phyloP scores from a whole-genome alignment of 2,329 filamentous ascomycete genomes.

The Trichoderma hamatum region DNA sequence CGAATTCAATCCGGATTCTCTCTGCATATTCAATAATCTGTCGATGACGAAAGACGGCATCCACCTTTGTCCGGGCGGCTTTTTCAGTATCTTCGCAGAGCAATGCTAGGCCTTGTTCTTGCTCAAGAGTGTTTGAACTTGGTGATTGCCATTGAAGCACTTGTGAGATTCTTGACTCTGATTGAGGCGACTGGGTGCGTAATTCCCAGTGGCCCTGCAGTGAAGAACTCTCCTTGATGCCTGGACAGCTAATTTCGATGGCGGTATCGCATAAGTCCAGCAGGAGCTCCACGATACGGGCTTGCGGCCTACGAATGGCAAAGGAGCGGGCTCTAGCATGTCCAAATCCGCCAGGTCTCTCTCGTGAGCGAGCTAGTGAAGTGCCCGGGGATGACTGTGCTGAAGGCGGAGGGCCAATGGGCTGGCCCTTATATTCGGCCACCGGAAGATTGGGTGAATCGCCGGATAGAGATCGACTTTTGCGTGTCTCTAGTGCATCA shows the following conservation, averaged over 20 bases:
- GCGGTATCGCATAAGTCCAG: constrained; percentile 95
- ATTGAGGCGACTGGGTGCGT: constrained; percentile 91
- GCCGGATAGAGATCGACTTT: constrained; percentile 64
- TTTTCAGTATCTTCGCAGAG: constrained; percentile 90
- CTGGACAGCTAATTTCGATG: constrained; percentile 89
- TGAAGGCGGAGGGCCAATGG: constrained; percentile 77
- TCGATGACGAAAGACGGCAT: constrained; percentile 87
- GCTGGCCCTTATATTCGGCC: constrained; percentile 84
- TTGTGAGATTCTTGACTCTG: constrained; percentile 91
- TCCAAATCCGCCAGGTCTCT: constrained; percentile 75
- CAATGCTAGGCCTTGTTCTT: constrained; percentile 85
- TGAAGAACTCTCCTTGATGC: constrained; percentile 80
- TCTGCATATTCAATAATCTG: constrained; percentile 95
- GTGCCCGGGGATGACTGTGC: constrained; percentile 72
- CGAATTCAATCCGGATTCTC: constrained; percentile 91
- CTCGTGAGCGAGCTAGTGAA: constrained; percentile 71
- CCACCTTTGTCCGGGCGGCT: constrained; percentile 84
- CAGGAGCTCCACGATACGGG: constrained; percentile 90
- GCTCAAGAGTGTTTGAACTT: constrained; percentile 85
- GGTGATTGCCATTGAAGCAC: constrained; percentile 97
- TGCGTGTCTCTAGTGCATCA: constrained; percentile 82
- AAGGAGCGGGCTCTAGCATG: constrained; percentile 85
- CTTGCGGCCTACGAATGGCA: constrained; percentile 84
- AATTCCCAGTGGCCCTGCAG: constrained; percentile 71
- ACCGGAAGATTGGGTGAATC: constrained; percentile 56